These are phyloP conservation scores for Otatea glauca DNA, from an alignment of 176 grass and related monocot genomes.

Conservation along the genomic window DNA sequence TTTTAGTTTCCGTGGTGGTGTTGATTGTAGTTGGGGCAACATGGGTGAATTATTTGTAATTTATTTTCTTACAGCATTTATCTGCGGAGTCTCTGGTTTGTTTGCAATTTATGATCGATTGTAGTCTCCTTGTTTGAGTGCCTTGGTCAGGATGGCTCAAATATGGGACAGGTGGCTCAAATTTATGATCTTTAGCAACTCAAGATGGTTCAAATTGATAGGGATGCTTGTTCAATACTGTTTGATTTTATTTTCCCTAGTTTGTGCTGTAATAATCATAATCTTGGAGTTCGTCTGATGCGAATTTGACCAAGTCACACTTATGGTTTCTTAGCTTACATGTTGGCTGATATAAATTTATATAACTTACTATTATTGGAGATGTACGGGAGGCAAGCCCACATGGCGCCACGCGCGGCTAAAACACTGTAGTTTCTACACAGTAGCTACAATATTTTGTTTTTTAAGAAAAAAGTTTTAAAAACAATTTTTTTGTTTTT, in stretches of 20 bases:
- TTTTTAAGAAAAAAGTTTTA: too few species aligned
- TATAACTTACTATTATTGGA: too few species aligned
- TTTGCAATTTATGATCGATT: background rate
- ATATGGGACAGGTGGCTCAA: too few species aligned
- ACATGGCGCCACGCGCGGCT: too few species aligned
- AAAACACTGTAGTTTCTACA: too few species aligned
- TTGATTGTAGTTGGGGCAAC: background rate
- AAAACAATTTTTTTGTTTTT: too few species aligned
- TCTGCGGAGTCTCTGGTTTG: background rate
- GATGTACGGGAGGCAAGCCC: too few species aligned
- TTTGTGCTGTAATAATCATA: background rate
- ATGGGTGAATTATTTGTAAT: background rate
- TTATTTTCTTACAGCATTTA: background rate
- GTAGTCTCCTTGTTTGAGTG: background rate
- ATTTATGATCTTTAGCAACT: background rate
- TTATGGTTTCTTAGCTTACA: background rate
- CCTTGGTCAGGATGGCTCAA: background rate
- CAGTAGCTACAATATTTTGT: too few species aligned
- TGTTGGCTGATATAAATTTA: background rate
- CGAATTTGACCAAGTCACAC: background rate
- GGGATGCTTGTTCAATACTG: background rate
- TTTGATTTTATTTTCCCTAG: background rate
- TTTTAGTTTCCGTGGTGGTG: background rate
- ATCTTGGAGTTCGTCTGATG: background rate
- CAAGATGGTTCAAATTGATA: background rate